Evolutionary conservation across 2,329 filamentous ascomycete species (phyloP).

Genomic region (Fusarium denticulatum): DNA sequence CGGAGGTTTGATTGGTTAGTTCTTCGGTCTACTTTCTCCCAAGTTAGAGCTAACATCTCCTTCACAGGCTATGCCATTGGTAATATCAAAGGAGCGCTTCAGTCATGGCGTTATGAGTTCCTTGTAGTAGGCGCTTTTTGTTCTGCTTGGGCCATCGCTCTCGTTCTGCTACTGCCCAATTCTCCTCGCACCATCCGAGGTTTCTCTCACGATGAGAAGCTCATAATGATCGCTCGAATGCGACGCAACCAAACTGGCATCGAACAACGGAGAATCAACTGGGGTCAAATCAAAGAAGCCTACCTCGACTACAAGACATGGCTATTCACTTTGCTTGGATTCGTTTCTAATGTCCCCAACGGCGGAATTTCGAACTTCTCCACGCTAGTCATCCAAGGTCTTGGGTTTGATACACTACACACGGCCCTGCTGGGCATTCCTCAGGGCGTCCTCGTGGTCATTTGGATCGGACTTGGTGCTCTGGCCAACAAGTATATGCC

Average conservation of each 20-base stretch:
- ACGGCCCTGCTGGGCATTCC: slow-evolving; percentile 53
- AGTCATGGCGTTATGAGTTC: slow-evolving; percentile 75
- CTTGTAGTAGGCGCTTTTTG: slow-evolving; percentile 70
- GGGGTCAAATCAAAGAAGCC: slow-evolving; percentile 64
- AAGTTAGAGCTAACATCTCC: neutral
- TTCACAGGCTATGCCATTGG: slow-evolving; percentile 65
- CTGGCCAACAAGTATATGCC: slow-evolving; percentile 53
- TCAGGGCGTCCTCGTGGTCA: slow-evolving; percentile 49
- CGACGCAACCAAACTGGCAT: slow-evolving; percentile 67
- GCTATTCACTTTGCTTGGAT: slow-evolving; percentile 64
- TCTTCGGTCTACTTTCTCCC: neutral
- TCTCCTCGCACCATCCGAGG: slow-evolving; percentile 64
- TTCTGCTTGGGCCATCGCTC: slow-evolving; percentile 66
- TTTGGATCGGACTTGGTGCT: slow-evolving; percentile 54
- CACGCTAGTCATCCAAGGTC: slow-evolving; percentile 67
- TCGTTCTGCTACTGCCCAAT: slow-evolving; percentile 67
- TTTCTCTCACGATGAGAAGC: slow-evolving; percentile 60
- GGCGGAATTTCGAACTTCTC: slow-evolving; percentile 70
- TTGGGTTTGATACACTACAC: slow-evolving; percentile 59
- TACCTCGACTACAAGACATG: slow-evolving; percentile 68
- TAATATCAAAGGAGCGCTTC: slow-evolving; percentile 64
- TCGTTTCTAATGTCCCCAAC: slow-evolving; percentile 64
- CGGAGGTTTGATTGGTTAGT: slow-evolving; percentile 57
- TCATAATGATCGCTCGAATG: slow-evolving; percentile 65
- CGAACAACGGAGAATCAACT: slow-evolving; percentile 65